A percentile compares a stretch with the other conserved stretches of the same genome.
phyloP scores from a whole-genome alignment of 2,329 filamentous ascomycete genomes.

The Plectosphaerella sp. region DNA sequence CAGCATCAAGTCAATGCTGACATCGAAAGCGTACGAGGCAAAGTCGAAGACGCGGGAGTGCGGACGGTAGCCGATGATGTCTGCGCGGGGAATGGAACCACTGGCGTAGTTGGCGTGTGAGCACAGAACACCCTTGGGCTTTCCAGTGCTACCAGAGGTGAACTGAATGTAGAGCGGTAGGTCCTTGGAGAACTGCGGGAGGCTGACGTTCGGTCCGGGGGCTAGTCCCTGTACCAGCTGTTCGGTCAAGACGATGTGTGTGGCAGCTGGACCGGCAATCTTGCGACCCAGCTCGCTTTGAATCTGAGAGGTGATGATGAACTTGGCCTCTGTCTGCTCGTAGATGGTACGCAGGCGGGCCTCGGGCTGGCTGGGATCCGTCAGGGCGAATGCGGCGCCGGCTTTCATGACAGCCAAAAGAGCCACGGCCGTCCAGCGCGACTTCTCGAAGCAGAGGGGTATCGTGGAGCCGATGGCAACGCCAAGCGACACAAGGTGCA shows the following conservation, averaged over 20 bases:
- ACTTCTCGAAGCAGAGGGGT: conserved; percentile 48
- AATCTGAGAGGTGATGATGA: conserved; percentile 33
- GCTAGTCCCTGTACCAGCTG: conserved; percentile 13
- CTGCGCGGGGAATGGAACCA: conserved; percentile 35
- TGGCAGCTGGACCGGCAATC: conserved; percentile 27
- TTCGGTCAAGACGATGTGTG: conserved; percentile 25
- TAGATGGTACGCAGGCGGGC: conserved; percentile 39
- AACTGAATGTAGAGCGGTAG: conserved; percentile 53
- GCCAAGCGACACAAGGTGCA: conserved; percentile 30
- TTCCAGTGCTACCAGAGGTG: conserved; percentile 61
- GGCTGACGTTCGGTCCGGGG: conserved; percentile 2
- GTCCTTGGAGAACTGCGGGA: conserved; percentile 5
- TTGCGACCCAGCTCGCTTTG: conserved; percentile 31
- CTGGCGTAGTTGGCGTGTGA: conserved; percentile 43
- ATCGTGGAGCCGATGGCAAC: conserved; percentile 33
- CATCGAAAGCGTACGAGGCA: conserved; percentile 51
- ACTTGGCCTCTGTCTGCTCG: conserved; percentile 32
- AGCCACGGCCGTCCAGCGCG: conserved; percentile 38
- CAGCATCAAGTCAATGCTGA: conserved; percentile 50
- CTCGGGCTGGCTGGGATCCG: conserved; percentile 41
- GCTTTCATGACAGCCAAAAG: conserved; percentile 44
- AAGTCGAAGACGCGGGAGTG: conserved; percentile 42
- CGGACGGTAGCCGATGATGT: conserved; percentile 35
- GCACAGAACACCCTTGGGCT: conserved; percentile 58
- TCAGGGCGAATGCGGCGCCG: conserved; percentile 42